These are phyloP conservation scores for Ricinus communis DNA, from an alignment of 345 rosid species.

Conservation along the genomic window DNA sequence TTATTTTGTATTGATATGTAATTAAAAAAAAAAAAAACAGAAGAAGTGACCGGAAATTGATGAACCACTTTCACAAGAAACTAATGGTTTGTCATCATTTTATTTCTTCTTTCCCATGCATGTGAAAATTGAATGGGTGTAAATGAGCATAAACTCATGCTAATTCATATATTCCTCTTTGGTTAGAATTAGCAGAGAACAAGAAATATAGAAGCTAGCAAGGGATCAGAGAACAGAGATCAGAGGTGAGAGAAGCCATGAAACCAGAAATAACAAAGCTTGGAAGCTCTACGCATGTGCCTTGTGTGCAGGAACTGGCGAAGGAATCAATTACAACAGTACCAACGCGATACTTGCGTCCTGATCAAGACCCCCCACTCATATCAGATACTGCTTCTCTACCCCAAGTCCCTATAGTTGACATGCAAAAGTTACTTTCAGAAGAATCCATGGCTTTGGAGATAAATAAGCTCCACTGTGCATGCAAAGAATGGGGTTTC, in stretches of 20 bases:
- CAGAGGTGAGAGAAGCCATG: slow-evolving; percentile 1
- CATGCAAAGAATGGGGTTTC: slow-evolving; percentile 23
- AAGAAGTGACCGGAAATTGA: too few species aligned
- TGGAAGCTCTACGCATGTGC: slow-evolving; percentile 7
- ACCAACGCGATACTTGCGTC: not conserved
- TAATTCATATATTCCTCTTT: too few species aligned
- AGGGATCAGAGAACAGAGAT: too few species aligned
- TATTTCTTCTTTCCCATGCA: too few species aligned
- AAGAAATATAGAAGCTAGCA: too few species aligned
- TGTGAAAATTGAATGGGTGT: too few species aligned
- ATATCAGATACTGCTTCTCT: not conserved
- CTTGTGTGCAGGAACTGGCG: slow-evolving; percentile 16
- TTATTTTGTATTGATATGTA: too few species aligned
- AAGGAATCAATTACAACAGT: not conserved
- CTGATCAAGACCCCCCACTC: slow-evolving; percentile 3
- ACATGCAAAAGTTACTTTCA: not conserved
- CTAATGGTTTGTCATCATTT: too few species aligned
- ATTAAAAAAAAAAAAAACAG: too few species aligned
- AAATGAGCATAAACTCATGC: too few species aligned
- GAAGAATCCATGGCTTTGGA: slow-evolving; percentile 4
- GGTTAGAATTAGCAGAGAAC: too few species aligned
- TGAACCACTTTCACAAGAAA: too few species aligned
- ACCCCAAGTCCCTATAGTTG: slow-evolving; percentile 9
- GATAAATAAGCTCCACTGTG: slow-evolving; percentile 2
- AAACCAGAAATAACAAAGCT: not conserved